Conservation (phyloP, 2,329 filamentous ascomycete species). For the Calonectria ilicicola region DNA sequence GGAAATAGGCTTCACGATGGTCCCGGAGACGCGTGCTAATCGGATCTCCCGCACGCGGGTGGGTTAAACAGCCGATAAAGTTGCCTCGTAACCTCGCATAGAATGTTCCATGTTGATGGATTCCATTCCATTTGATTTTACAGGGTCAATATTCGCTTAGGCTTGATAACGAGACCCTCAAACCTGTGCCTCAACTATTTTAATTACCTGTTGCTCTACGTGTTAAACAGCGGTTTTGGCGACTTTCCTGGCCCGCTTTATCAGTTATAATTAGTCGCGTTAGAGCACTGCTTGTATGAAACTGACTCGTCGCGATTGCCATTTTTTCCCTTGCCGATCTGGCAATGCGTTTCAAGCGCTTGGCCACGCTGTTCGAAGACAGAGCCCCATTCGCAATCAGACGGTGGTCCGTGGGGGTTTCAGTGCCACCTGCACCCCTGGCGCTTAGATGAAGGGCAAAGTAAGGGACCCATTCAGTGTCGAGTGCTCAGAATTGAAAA, state of each 20-base stretch:
- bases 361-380: not conserved
- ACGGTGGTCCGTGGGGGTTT: slow-evolving; percentile 1
- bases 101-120: too few relatives aligned
- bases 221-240: not conserved
- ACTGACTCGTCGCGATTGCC: not conserved
- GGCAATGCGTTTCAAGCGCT: not conserved
- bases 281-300: not conserved
- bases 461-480: not conserved
- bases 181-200: not conserved
- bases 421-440: not conserved
- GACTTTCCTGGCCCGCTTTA: too few relatives aligned
- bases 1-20: too few relatives aligned
- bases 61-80: too few relatives aligned
- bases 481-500: not conserved
- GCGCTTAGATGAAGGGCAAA: not conserved
- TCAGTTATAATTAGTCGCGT: too few relatives aligned
- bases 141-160: too few relatives aligned
- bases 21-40: too few relatives aligned
- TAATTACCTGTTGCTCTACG: not conserved
- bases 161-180: too few relatives aligned
- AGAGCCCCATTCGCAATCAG: not conserved
- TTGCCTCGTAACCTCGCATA: too few relatives aligned
- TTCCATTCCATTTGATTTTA: too few relatives aligned
- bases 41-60: too few relatives aligned
- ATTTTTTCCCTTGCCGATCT: not conserved